phyloP scores from a whole-genome alignment of 176 grass and related monocot species.

The bread wheat (Triticum aestivum) region DNA sequence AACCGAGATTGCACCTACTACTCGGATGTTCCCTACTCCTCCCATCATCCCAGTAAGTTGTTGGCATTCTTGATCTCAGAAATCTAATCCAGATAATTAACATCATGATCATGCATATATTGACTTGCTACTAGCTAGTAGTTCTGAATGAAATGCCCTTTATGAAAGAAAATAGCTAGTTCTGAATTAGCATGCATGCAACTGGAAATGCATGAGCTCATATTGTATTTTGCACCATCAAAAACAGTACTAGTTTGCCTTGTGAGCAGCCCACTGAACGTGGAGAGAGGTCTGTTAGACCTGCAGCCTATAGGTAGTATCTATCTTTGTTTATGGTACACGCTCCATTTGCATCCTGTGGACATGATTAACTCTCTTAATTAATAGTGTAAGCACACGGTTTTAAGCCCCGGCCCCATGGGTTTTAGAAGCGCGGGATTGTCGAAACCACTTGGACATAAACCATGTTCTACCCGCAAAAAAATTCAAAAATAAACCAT shows the following conservation, averaged over 20 bases:
- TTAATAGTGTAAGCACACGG: slow-evolving; percentile 19
- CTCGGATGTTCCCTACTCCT: slow-evolving; percentile 37
- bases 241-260: slow-evolving; percentile 23
- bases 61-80: neutral
- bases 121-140: no score
- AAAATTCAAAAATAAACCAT: neutral
- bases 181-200: neutral
- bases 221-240: neutral
- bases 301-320: neutral
- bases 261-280: slow-evolving; percentile 23
- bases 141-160: neutral
- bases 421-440: neutral
- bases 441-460: neutral
- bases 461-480: neutral
- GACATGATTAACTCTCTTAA: neutral
- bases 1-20: slow-evolving; percentile 86
- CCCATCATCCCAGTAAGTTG: slow-evolving; percentile 42
- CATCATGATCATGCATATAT: no score
- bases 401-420: neutral
- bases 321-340: slow-evolving; percentile 27
- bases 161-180: no score
- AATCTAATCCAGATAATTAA: neutral
- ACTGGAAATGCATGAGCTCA: neutral
- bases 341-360: neutral
- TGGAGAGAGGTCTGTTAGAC: neutral